Conservation (phyloP, 331 rosid genomes). For the Malus hybrid region DNA sequence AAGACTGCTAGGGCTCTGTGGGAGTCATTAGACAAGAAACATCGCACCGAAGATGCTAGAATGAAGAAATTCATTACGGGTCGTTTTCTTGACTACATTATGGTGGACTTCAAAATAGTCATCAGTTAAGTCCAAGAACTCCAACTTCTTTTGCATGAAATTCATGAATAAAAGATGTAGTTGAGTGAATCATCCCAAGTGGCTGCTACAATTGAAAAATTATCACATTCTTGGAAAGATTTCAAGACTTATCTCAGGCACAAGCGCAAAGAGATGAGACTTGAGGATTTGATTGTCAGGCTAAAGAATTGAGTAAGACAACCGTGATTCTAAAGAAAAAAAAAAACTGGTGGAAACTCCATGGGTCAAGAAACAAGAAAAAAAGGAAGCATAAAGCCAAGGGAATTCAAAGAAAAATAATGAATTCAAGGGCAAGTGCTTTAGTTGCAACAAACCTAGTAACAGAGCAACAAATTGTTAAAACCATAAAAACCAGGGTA, state of each 20-base stretch:
- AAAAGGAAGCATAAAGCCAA: background rate
- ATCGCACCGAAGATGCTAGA: background rate
- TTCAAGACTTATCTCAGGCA: background rate
- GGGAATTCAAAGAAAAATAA: background rate
- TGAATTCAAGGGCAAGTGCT: background rate
- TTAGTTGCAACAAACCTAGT: background rate
- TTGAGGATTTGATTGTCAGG: too few species aligned
- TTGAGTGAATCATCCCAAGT: background rate
- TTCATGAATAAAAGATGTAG: background rate
- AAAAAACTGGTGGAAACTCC: background rate
- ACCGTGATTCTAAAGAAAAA: background rate
- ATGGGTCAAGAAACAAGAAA: background rate
- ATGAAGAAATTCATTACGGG: background rate
- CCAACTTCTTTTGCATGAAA: background rate
- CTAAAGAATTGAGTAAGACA: background rate
- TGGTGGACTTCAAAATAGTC: background rate
- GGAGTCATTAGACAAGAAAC: background rate
- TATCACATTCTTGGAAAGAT: background rate
- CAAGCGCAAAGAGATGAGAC: too few species aligned
- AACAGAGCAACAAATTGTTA: background rate
- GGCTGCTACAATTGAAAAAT: background rate
- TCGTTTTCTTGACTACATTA: background rate
- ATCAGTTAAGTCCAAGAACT: background rate
- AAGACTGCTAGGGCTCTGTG: background rate
- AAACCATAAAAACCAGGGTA: background rate